phyloP scores from a whole-genome alignment of 2,329 filamentous ascomycete species.

The Tolypocladium paradoxum region DNA sequence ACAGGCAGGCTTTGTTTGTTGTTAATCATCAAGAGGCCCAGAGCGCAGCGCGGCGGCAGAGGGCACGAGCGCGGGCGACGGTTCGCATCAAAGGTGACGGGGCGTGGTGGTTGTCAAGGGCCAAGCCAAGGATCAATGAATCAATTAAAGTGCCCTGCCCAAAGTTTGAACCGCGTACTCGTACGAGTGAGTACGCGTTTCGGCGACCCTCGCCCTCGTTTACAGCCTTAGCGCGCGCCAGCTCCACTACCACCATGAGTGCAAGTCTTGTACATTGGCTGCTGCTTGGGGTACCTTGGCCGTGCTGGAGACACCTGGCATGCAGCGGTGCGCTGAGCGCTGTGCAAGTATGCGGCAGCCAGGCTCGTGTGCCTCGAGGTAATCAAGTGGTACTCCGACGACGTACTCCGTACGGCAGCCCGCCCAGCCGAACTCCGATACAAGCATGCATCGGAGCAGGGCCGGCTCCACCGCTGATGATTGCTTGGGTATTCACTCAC shows the following conservation, averaged over 20 bases:
- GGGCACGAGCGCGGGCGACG: not conserved
- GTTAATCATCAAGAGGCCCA: not conserved
- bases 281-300: not conserved
- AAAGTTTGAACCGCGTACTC: slow-evolving; percentile 20
- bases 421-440: not conserved
- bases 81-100: not conserved
- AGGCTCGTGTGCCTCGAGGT: not conserved
- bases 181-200: too few species aligned
- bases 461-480: too few species aligned
- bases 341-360: not conserved
- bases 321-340: not conserved
- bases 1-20: not conserved
- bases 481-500: too few species aligned
- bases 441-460: not conserved
- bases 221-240: not conserved
- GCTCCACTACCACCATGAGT: not conserved
- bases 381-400: too few species aligned
- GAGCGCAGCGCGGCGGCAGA: not conserved
- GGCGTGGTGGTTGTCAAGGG: not conserved
- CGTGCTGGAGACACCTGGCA: not conserved
- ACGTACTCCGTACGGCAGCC: too few species aligned
- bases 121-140: not conserved
- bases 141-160: slow-evolving; percentile 11
- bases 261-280: not conserved
- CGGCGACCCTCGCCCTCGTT: slow-evolving; percentile 4